Evolutionary conservation across 129 eudicot genomes (phyloP).

Genomic region (Helianthus tuberosus): DNA sequence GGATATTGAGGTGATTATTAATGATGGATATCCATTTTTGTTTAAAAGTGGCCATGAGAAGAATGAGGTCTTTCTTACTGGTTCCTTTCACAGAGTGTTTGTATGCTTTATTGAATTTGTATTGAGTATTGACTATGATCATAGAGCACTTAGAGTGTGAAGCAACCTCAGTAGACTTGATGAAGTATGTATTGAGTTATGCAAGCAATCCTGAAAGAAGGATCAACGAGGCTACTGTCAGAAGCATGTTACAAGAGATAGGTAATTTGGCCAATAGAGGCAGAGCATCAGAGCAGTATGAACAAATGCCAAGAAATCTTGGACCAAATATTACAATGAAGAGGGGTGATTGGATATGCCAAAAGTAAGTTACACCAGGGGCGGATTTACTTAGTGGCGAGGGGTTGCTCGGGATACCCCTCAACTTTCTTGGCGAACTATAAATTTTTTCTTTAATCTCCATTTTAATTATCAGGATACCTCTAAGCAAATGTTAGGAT

Average conservation of each 20-base stretch:
- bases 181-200: constrained; percentile 85
- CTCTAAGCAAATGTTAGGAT: too few relatives aligned
- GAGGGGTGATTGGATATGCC: constrained; percentile 93
- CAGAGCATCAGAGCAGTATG: constrained; percentile 33
- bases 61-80: constrained; percentile 75
- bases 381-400: too few relatives aligned
- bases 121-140: not conserved
- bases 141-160: constrained; percentile 11
- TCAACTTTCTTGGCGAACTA: too few relatives aligned
- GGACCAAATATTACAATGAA: constrained; percentile 80
- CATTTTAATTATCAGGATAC: too few relatives aligned
- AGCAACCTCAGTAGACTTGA: constrained; percentile 65
- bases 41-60: constrained; percentile 63
- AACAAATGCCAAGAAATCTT: constrained; percentile 48
- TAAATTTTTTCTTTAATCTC: too few relatives aligned
- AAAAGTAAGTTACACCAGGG: constrained; percentile 51
- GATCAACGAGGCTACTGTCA: constrained; percentile 45
- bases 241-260: constrained; percentile 61
- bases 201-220: constrained; percentile 71
- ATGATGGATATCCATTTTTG: constrained; percentile 71
- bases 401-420: too few relatives aligned
- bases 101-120: constrained; percentile 5
- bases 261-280: constrained; percentile 29
- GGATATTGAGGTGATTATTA: constrained; percentile 59
- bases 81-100: constrained; percentile 20